phyloP scores from a whole-genome alignment of 441 rosid genomes.

The Euphorbia schlechtendalii region DNA sequence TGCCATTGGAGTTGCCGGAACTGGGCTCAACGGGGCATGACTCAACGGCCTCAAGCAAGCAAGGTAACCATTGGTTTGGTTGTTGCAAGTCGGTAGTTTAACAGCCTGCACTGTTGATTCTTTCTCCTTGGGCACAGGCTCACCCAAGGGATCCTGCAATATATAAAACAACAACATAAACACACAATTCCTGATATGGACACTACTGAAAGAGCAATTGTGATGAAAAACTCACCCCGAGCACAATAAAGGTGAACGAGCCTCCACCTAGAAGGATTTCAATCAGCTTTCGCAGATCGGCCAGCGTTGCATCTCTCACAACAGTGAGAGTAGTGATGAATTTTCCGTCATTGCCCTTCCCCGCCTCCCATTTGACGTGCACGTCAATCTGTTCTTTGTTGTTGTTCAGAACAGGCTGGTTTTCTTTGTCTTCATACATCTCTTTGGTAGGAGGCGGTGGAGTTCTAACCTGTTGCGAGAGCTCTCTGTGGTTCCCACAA shows the following conservation, averaged over 20 bases:
- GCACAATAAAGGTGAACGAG: slow-evolving; percentile 48
- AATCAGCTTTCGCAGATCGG: slow-evolving; percentile 66
- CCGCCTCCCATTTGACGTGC: slow-evolving; percentile 62
- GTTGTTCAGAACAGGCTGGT: slow-evolving; percentile 22
- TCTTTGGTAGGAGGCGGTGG: slow-evolving; percentile 27
- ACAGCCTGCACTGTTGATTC: slow-evolving; percentile 42
- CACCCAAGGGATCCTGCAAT: slow-evolving; percentile 55
- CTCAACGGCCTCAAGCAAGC: slow-evolving; percentile 45
- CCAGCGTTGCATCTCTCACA: slow-evolving; percentile 46
- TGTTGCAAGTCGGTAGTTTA: slow-evolving; percentile 48
- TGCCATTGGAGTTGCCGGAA: slow-evolving; percentile 46
- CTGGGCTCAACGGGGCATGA: slow-evolving; percentile 35
- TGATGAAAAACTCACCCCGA: slow-evolving; percentile 36
- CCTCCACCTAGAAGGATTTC: slow-evolving; percentile 58
- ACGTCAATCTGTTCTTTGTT: slow-evolving; percentile 37
- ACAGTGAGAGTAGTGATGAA: slow-evolving; percentile 48
- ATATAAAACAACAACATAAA: slow-evolving; percentile 1
- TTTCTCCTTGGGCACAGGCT: slow-evolving; percentile 44
- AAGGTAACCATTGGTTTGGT: slow-evolving; percentile 34
- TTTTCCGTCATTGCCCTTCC: slow-evolving; percentile 43
- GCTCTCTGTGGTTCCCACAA: slow-evolving; percentile 86
- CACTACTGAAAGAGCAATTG: not conserved
- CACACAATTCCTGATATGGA: not conserved
- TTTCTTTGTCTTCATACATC: slow-evolving; percentile 28
- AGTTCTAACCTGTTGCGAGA: slow-evolving; percentile 49